phyloP scores from a whole-genome alignment of 129 eudicot genomes.

The Logfia minima region DNA sequence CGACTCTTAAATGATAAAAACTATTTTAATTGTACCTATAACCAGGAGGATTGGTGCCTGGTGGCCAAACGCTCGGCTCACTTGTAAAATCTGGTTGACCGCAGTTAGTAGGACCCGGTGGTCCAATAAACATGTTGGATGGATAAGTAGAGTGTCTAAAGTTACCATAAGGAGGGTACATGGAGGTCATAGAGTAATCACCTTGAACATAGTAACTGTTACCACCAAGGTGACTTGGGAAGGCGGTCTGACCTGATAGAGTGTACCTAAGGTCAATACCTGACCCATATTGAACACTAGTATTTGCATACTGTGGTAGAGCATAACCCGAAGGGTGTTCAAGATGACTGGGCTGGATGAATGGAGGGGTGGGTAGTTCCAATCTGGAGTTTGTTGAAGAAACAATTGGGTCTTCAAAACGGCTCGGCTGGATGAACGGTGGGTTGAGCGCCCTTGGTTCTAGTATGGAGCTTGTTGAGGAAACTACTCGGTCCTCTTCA shows the following conservation, averaged over 20 bases:
- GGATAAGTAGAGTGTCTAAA: background rate
- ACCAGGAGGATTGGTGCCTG: conserved; percentile 31
- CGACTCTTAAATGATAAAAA: too few relatives aligned
- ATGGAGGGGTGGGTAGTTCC: background rate
- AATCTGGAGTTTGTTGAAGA: too few relatives aligned
- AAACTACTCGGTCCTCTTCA: background rate
- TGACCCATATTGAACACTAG: conserved; percentile 10
- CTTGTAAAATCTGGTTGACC: conserved; percentile 23
- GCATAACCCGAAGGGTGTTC: conserved; percentile 10
- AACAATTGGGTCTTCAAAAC: too few relatives aligned
- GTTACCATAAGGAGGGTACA: conserved; percentile 1
- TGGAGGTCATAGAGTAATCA: background rate
- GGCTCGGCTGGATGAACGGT: background rate
- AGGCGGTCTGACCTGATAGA: background rate
- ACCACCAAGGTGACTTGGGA: conserved; percentile 12
- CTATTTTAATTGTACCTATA: conserved; percentile 19
- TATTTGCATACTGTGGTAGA: conserved; percentile 5
- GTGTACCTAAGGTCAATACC: background rate
- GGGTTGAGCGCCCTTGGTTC: background rate
- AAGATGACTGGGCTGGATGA: conserved; percentile 15
- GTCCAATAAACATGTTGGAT: background rate
- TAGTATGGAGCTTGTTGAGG: too few relatives aligned
- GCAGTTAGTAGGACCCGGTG: background rate
- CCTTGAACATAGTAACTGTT: conserved; percentile 4
- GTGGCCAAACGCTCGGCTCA: conserved; percentile 24